Base-by-base conservation (phyloP, 768 basidiomycete species). In the Hericium erinaceus region DNA sequence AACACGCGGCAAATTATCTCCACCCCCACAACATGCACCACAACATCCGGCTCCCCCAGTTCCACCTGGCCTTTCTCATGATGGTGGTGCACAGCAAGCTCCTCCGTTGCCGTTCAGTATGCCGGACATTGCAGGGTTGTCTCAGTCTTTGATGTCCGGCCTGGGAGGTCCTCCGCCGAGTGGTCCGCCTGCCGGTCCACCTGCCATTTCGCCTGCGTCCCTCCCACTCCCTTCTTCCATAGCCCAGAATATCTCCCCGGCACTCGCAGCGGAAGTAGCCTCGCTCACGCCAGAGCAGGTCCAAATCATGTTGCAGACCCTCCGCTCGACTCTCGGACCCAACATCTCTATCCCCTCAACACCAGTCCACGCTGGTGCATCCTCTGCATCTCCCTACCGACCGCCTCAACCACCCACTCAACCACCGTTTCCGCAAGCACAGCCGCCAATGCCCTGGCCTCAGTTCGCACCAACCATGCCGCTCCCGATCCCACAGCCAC, bases 271-370 rank as follows among this genome's bases (percentile, higher is more conserved):
- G 5, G 84, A 89, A 64, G 81, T 90, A 6, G 84, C 88, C 6
- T 75, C 82, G 39, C 77, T 91, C 15, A 87, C 86, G 2, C 86
- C 87, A 0, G 88, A 87, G 52, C 89, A 90, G 66, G 81, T 91
- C 39, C 83, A 87, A 59, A 69, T 78, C 51, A 80, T 90, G 70
- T 71, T 90, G 12, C 77, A 79, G 39, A 77, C 84, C 0, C 74
- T 91, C 4, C 67, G 73, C 16, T 74, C 78, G 1, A 71, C 72
- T 53, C 75, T 64, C n/a, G n/a, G 12, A 5, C 33, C n/a, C 10
- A n/a, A n/a, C 10, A 7, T 24, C 50, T 16, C 50, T 15, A 28
- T 28, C 24, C 49, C 50, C 16, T 18, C 8, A n/a, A 48, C 8
- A 1, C 46, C 46, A 18, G 16, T 18, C 3, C 18, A n/a, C 12